A percentile compares a stretch with the other conserved stretches of the same genome.
Evolutionary conservation across 176 grass and related monocot species (phyloP).

Genomic region (Oryza meridionalis): DNA sequence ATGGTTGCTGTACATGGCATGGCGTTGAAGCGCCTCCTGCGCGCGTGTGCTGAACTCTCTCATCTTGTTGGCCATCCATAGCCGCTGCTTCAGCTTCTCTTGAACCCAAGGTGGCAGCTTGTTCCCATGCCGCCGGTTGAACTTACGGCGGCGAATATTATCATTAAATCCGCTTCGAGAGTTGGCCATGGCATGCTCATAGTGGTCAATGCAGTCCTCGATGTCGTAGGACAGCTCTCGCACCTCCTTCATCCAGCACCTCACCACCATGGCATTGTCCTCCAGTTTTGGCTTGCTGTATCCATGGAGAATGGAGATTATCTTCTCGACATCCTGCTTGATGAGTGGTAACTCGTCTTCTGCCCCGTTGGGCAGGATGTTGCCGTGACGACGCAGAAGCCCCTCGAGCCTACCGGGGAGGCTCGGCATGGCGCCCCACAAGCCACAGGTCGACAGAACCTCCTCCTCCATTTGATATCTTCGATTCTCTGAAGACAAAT

Average conservation of each 20-base stretch:
- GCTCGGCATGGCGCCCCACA: not conserved
- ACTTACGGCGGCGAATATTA: not conserved
- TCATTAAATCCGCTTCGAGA: too few species aligned
- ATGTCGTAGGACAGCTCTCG: constrained; percentile 28
- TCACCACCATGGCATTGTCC: not conserved
- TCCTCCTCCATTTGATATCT: too few species aligned
- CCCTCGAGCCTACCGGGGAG: not conserved
- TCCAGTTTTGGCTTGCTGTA: not conserved
- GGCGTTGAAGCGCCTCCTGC: constrained; percentile 28
- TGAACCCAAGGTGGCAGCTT: not conserved
- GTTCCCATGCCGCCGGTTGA: not conserved
- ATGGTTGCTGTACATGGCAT: not conserved
- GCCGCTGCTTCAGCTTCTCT: not conserved
- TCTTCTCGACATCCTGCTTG: constrained; percentile 11
- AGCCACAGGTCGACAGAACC: too few species aligned
- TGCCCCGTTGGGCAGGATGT: constrained; percentile 5
- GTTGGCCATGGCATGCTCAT: not conserved
- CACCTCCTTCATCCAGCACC: constrained; percentile 40
- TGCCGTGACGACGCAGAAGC: not conserved
- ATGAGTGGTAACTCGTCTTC: constrained; percentile 15
- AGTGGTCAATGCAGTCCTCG: constrained; percentile 32
- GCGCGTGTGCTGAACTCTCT: constrained; percentile 32
- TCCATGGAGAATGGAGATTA: not conserved
- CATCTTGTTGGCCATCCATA: constrained; percentile 46
- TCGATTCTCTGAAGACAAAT: too few species aligned